Base-by-base conservation (phyloP, 495 filamentous ascomycete genomes). In the Astrocystis sublimbata region DNA sequence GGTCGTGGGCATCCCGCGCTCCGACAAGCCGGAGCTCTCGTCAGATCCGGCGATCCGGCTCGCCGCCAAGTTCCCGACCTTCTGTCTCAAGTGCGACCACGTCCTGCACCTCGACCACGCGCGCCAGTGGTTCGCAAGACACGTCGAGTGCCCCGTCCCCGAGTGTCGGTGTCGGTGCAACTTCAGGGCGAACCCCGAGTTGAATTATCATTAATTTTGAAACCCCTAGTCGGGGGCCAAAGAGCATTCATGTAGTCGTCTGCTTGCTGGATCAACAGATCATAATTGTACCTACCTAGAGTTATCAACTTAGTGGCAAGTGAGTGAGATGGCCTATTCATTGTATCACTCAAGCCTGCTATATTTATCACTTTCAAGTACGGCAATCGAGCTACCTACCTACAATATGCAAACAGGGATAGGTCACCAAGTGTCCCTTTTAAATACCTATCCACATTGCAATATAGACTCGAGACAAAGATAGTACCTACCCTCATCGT, bases 101-200 rank as follows among this genome's bases (percentile, higher is more conserved):
- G 92, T 91, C 12, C 87, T 90, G 69, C 94, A 98, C 73, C 86
- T 89, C 13, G 87, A 93, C 67, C 94, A 98, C 74, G 92, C 92
- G 10, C 79, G 85, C 61, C 85, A 89, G 65, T 98, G 94, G 94
- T 98, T 98, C 73, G 79, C 75, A 33, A 81, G 83, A 55, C 89
- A 96, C 73, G 81, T 78, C 54, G 85, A 93, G 65, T 98, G 94
- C 75, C 92, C 94, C 0, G 90, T 96, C 19, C 88, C 92, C 1
- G 92, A 94, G 66, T 98, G 94, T 73, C 79, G 83, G 66, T 98
- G 94, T 73, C 83, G 86, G 66, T 98, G 94, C 78, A 85, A 84
- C 66, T 77, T 76, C 46, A 67, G 75, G 62, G 74, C 74, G 23
- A 80, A 80, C 55, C 78, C 78, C 53, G 79, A 81, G 72, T 49